Conservation (phyloP, 768 basidiomycete genomes). For the Hygrocybe coccinea region DNA sequence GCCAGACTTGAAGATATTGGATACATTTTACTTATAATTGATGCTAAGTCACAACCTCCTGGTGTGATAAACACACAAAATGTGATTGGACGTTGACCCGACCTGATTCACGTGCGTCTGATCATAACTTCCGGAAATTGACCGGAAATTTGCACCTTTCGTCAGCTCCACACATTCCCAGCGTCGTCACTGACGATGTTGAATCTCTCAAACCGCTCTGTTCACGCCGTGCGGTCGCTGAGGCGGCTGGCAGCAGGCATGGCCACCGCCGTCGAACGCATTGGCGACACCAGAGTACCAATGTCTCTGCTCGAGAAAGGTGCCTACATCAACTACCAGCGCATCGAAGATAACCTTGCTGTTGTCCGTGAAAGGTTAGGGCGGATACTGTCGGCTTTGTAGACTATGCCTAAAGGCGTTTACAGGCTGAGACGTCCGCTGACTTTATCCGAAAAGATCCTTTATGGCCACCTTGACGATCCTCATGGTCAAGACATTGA, state of each 20-base stretch:
- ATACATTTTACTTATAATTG: too few species aligned
- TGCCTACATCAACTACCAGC: conserved; percentile 89
- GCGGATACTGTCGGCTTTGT: not conserved
- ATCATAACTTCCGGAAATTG: too few species aligned
- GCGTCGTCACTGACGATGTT: conserved; percentile 49
- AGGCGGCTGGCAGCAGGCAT: conserved; percentile 60
- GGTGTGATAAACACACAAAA: too few species aligned
- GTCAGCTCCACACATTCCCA: not conserved
- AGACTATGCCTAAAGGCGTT: conserved; percentile 8
- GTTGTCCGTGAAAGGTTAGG: conserved; percentile 75
- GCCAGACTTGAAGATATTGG: too few species aligned
- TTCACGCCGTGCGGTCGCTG: conserved; percentile 47
- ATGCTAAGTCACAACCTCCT: too few species aligned
- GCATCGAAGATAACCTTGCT: conserved; percentile 95
- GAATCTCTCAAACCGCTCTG: conserved; percentile 50
- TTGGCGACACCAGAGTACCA: conserved; percentile 84
- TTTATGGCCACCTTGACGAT: conserved; percentile 98
- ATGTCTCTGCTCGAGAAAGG: conserved; percentile 83
- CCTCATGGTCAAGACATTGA: conserved; percentile 85
- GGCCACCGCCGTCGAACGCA: conserved; percentile 76
- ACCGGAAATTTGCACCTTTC: too few species aligned
- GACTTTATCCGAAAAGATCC: conserved; percentile 93
- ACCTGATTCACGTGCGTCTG: too few species aligned
- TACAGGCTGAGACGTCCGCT: conserved; percentile 79
- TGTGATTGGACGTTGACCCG: too few species aligned